Evolutionary conservation across 2,329 filamentous ascomycete species (phyloP).

Genomic region (Clonostachys byssicola): DNA sequence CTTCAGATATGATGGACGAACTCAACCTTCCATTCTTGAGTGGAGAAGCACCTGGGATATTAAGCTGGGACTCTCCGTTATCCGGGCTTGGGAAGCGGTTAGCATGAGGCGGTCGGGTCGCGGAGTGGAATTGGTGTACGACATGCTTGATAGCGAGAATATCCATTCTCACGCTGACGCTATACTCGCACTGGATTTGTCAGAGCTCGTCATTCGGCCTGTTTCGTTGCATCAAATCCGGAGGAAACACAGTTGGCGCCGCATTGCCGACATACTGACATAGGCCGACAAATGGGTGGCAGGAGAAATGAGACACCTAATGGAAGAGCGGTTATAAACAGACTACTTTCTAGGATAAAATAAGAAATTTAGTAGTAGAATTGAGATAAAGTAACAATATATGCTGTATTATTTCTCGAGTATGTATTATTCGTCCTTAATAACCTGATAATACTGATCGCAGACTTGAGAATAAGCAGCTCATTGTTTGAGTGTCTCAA

Average conservation of each 20-base stretch:
- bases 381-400: no score
- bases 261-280: no score
- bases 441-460: no score
- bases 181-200: conserved; percentile 18
- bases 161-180: conserved; percentile 23
- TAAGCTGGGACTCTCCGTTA: conserved; percentile 2
- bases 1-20: conserved; percentile 9
- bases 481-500: no score
- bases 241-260: conserved; percentile 12
- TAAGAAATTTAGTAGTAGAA: no score
- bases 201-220: conserved; percentile 19
- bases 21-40: conserved; percentile 4
- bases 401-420: no score
- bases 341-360: no score
- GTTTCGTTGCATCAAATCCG: conserved; percentile 25
- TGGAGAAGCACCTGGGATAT: conserved; percentile 7
- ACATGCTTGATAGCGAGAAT: conserved; percentile 7
- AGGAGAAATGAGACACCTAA: no score
- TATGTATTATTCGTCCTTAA: no score
- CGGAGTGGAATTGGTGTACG: background rate
- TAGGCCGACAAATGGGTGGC: no score
- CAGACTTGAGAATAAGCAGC: no score
- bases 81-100: conserved; percentile 11
- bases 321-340: no score
- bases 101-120: conserved; percentile 1